phyloP scores from a whole-genome alignment of 106 monocot species.

The Gastrodia elata region DNA sequence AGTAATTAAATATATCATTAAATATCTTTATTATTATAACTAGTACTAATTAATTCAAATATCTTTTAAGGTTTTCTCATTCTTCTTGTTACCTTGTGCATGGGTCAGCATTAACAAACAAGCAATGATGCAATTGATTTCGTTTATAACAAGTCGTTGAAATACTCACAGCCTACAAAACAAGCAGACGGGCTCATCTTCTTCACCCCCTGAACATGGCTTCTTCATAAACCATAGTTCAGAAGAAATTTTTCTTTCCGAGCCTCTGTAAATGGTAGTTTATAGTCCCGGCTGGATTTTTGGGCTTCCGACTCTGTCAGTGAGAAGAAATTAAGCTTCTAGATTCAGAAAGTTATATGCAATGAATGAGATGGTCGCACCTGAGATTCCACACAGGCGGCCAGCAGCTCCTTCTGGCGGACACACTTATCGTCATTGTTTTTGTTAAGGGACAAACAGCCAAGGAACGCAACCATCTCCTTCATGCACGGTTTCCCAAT shows the following conservation, averaged over 20 bases:
- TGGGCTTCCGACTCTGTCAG: conserved; percentile 38
- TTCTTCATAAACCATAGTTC: no score
- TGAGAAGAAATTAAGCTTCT: not conserved
- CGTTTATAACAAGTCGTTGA: no score
- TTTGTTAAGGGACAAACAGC: conserved; percentile 48
- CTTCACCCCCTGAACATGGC: no score
- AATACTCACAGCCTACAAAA: no score
- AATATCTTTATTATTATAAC: no score
- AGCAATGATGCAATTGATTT: no score
- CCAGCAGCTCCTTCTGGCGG: conserved; percentile 40
- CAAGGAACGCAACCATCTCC: conserved; percentile 58
- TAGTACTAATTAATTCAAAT: no score
- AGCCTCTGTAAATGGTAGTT: conserved; percentile 40
- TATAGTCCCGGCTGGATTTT: conserved; percentile 36
- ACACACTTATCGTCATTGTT: conserved; percentile 48
- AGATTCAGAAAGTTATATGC: not conserved
- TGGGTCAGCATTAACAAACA: no score
- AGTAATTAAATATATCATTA: no score
- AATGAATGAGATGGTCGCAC: conserved; percentile 9
- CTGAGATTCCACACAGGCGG: conserved; percentile 48
- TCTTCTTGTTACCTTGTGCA: no score
- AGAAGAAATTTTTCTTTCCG: conserved; percentile 23
- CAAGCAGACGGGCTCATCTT: no score
- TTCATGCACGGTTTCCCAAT: conserved; percentile 54
- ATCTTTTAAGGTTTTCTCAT: no score